These are phyloP conservation scores for Pyrus hybrid DNA, from an alignment of 331 rosid genomes.

Conservation along the genomic window DNA sequence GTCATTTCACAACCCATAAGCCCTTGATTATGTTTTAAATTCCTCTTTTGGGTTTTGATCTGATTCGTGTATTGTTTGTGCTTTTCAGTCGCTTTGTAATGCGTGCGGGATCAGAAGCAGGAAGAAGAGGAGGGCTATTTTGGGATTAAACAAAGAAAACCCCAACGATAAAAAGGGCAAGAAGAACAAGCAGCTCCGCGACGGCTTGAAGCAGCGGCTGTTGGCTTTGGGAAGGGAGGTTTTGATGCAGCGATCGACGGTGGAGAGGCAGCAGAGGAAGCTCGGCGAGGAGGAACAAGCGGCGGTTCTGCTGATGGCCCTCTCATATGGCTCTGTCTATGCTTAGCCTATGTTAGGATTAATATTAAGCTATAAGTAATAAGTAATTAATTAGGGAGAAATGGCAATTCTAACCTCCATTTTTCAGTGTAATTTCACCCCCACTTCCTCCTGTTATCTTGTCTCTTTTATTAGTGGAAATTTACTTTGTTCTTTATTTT, in stretches of 20 bases:
- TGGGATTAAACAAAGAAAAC: constrained; percentile 59
- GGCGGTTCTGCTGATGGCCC: constrained; percentile 82
- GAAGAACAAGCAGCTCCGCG: constrained; percentile 41
- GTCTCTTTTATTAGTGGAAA: constrained; percentile 11
- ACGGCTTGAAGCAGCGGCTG: constrained; percentile 54
- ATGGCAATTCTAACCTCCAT: constrained; percentile 20
- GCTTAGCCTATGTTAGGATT: constrained; percentile 21
- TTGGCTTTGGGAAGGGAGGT: constrained; percentile 62
- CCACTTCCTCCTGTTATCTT: neutral
- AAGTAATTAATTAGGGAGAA: constrained; percentile 3
- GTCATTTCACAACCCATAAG: constrained; percentile 9
- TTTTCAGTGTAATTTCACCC: constrained; percentile 12
- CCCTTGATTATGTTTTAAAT: neutral
- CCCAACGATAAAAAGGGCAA: constrained; percentile 44
- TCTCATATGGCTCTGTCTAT: constrained; percentile 88
- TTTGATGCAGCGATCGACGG: constrained; percentile 67
- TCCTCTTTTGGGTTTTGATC: neutral
- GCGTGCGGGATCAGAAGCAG: constrained; percentile 99
- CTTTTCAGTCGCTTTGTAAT: constrained; percentile 76
- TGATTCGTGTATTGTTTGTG: neutral
- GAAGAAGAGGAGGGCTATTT: constrained; percentile 80
- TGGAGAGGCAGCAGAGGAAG: constrained; percentile 67
- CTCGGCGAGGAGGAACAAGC: constrained; percentile 89
- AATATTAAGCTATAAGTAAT: neutral
- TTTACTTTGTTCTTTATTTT: constrained; percentile 13